Base-by-base conservation (phyloP, 495 filamentous ascomycete genomes). In the Xylaria cubensis region DNA sequence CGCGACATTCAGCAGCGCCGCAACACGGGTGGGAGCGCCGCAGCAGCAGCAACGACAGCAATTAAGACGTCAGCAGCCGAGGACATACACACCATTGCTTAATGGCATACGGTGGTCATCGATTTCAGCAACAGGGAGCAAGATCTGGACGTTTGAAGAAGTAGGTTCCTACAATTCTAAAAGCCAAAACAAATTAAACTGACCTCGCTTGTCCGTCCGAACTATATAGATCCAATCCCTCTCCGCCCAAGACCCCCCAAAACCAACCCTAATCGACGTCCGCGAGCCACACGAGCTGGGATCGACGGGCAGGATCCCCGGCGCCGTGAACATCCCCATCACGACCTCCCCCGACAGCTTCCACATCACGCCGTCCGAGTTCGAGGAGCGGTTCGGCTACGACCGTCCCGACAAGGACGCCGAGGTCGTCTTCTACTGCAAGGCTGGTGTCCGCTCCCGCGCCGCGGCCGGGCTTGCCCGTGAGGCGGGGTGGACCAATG, bases 341-440 rank as follows among this genome's bases (percentile, higher is more conserved):
- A 87, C 85, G 0, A 91, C 90, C 0, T 85, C 90, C 61, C 92
- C 94, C 0, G 94, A 97, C 76, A 91, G 91, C 17, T 88, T 95
- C 66, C 90, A 92, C 78, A 87, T 98, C 6, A 80, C 83, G 0
- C 82, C 81, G 0, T 92, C 92, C 17, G 94, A 97, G 71, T 99
- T 99, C 80, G 85, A 88, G 69, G 92, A 92, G 72, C 80, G 88
- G 13, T 92, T 90, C 79, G 92, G 92, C 4, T 92, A 90, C 76
- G 80, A 82, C 59, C 91, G 91, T 64, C 92, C 93, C 1, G 64
- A 56, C 4, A 26, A 79, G 70, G 84, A 84, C 63, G 76, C 77
- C 53, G 87, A 90, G 74, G 82, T 97, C 13, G 89, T 98, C 2
- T 96, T 98, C 76, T 99, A 97, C 79, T 99, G 96, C 81, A 95